Evolutionary conservation across 208 protist genomes (phyloP), one percentile per base, ranked within the genome.

Genomic region (Zelonia costaricensis): DNA sequence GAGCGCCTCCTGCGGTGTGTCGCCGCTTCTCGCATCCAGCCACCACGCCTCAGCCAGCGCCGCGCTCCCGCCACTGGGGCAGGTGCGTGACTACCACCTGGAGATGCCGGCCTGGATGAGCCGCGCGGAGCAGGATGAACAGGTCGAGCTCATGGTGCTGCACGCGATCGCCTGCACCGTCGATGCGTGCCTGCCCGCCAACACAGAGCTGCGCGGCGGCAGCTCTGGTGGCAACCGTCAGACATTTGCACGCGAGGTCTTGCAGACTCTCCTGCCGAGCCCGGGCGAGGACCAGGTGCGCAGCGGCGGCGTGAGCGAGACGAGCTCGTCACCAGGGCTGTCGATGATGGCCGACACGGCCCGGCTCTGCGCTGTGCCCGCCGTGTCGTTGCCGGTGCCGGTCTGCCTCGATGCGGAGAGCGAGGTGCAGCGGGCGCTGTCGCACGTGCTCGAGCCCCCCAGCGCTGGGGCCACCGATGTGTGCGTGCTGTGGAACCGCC

Each of bases 131-230:
- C 82, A 92, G 59, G 86, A 92, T 28, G 62, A 57, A 9, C 62
- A 79, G 44, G 78, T 92, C 22, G 60, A 74, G 33, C 12, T 66
- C 18, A 46, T 87, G 39, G 57, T 88, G 38, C 54, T 92, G 16
- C 70, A 85, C 28, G 80, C 76, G 2, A 73, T 85, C 35, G 69
- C 69, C 3, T 42, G 77, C 9, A 56, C 51, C 8, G 40, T 56
- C 4, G 56, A 48, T 18, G 48, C 49, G 7, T 66, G 31, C 38
- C 35, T 48, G 8, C n/a, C 40, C 18, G 22, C 20, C 16, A 52
- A 74, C 20, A 25, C 45, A 31, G 53, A 57, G 44, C 3, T 38
- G 30, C 38, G 28, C 47, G 1, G 38, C 31, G 20, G 6, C 22
- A n/a, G 20, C 30, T 28, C 39, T 12, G 15, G 20, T 28, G 13